Conservation (phyloP, 225 moss, liverwort and hornwort genomes). For the Pseudoscleropodium purum region DNA sequence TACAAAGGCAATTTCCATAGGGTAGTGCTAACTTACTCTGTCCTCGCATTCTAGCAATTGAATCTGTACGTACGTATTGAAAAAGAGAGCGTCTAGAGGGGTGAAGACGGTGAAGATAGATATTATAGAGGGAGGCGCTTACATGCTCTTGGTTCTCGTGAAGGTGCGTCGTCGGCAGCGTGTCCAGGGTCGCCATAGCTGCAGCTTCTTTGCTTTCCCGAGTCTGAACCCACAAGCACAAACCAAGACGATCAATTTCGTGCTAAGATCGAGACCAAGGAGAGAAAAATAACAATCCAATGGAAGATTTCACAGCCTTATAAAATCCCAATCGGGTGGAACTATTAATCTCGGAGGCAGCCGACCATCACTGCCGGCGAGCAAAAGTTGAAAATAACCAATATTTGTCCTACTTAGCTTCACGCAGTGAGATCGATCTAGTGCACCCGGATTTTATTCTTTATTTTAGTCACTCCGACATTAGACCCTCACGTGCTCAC, state of each 20-base stretch:
- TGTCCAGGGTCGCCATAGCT: constrained; percentile 22
- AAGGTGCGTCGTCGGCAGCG: constrained; percentile 15
- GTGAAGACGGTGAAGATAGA: not conserved
- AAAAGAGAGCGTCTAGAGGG: not conserved
- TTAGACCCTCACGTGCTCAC: not conserved
- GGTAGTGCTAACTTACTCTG: not conserved
- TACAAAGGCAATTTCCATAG: not conserved
- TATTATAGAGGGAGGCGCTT: not conserved
- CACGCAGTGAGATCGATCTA: not conserved
- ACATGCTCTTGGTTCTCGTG: not conserved
- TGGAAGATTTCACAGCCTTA: not conserved
- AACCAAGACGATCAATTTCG: not conserved
- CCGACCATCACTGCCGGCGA: not conserved
- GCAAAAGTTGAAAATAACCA: not conserved
- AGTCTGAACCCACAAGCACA: not conserved
- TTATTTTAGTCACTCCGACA: not conserved
- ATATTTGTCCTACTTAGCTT: not conserved
- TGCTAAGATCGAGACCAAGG: not conserved
- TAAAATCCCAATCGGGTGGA: not conserved
- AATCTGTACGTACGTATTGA: not conserved
- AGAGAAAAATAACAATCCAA: not conserved
- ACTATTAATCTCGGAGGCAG: not conserved
- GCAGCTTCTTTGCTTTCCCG: not conserved
- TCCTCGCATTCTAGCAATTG: not conserved
- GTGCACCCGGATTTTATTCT: not conserved